Percentiles rank a stretch among this genome's conserved stretches.
phyloP scores from a whole-genome alignment of 2,329 filamentous ascomycete species.

The Chaetomium sp. region DNA sequence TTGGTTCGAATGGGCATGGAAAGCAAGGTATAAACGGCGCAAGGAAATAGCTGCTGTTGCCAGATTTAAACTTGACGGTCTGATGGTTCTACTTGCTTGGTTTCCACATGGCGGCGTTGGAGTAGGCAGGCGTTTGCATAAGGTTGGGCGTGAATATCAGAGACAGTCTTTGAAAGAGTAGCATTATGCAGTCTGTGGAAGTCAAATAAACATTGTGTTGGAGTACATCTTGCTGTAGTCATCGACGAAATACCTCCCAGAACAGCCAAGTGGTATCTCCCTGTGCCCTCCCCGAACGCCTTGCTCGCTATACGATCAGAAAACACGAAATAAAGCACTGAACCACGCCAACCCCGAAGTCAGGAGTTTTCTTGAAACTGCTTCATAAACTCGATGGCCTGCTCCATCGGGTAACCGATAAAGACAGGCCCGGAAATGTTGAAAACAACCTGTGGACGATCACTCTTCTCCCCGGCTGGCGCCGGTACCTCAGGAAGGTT shows the following conservation, averaged over 20 bases:
- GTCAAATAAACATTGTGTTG: background rate
- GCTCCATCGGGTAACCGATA: constrained; percentile 84
- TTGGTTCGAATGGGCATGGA: constrained; percentile 1
- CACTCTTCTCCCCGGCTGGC: constrained; percentile 37
- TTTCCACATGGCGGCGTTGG: constrained; percentile 23
- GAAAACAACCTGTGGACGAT: constrained; percentile 73
- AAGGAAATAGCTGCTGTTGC: constrained; percentile 1
- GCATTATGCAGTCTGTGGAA: background rate
- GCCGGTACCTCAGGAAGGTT: constrained; percentile 42
- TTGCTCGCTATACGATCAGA: constrained; percentile 17
- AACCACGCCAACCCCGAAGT: background rate
- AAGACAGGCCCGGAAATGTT: constrained; percentile 79
- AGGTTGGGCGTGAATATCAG: background rate
- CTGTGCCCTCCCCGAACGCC: constrained; percentile 15
- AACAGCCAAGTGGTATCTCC: constrained; percentile 7
- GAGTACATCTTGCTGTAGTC: background rate
- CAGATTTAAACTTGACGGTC: background rate
- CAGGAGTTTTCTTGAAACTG: constrained; percentile 48
- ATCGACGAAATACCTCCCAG: background rate
- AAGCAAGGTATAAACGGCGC: constrained; percentile 15
- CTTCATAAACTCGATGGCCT: constrained; percentile 76
- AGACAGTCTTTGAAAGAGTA: background rate
- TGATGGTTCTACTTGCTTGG: background rate
- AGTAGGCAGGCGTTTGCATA: background rate
- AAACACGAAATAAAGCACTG: background rate